Evolutionary conservation across 176 grass and related monocot genomes (phyloP).

Genomic region (Avena sativa): DNA sequence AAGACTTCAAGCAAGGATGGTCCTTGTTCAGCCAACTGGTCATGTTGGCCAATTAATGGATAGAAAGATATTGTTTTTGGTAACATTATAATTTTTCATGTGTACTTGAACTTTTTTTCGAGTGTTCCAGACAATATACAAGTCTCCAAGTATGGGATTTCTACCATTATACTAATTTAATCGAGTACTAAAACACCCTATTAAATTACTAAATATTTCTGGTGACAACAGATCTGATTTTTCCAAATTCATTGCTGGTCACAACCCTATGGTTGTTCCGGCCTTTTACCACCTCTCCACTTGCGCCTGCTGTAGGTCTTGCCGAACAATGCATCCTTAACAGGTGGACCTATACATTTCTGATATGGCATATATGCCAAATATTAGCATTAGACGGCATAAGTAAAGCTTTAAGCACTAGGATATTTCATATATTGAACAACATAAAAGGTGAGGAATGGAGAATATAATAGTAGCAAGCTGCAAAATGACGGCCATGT

Average conservation of each 20-base stretch:
- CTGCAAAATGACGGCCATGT: background rate
- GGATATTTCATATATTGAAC: constrained; percentile 31
- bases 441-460: background rate
- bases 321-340: background rate
- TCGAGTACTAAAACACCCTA: constrained; percentile 28
- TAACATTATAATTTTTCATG: background rate
- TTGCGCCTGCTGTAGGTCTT: constrained; percentile 52
- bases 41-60: background rate
- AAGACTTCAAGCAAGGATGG: constrained; percentile 5
- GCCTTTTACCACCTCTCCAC: constrained; percentile 33
- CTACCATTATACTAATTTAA: constrained; percentile 31
- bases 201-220: background rate
- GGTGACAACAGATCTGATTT: constrained; percentile 5
- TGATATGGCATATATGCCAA: constrained; percentile 48
- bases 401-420: constrained; percentile 12
- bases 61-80: constrained; percentile 4
- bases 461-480: constrained; percentile 6
- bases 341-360: constrained; percentile 36
- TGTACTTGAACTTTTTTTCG: background rate
- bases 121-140: background rate
- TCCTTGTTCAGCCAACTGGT: background rate
- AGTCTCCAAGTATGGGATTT: background rate
- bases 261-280: constrained; percentile 24
- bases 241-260: constrained; percentile 3
- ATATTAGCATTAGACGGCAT: constrained; percentile 48